phyloP scores from a whole-genome alignment of 148 eudicot species.

The Polygonum aviculare region DNA sequence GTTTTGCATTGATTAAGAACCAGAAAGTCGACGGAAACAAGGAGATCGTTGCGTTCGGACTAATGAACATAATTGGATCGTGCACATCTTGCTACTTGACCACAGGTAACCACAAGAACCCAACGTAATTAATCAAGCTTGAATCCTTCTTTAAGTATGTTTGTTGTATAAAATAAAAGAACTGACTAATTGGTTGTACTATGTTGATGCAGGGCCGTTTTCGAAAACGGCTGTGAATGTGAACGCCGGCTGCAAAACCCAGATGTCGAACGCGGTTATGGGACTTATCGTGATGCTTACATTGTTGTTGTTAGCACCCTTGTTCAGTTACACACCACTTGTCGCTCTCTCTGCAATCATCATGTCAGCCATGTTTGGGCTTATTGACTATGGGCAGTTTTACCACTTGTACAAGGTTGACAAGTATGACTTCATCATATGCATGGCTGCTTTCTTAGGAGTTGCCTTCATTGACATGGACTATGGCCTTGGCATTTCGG shows the following conservation, averaged over 20 bases:
- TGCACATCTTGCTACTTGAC: constrained; percentile 87
- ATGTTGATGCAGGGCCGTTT: constrained; percentile 61
- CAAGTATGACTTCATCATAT: constrained; percentile 73
- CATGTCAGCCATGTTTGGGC: constrained; percentile 82
- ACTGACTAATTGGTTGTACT: background rate
- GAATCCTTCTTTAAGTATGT: too few species aligned
- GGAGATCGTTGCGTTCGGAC: constrained; percentile 90
- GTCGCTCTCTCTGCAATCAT: constrained; percentile 88
- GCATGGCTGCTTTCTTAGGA: constrained; percentile 77
- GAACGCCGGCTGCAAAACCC: constrained; percentile 72
- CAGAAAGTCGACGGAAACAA: constrained; percentile 87
- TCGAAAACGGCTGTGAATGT: constrained; percentile 85
- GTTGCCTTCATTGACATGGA: constrained; percentile 88
- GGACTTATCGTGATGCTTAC: constrained; percentile 61
- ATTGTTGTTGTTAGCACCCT: constrained; percentile 64
- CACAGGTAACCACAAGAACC: constrained; percentile 40
- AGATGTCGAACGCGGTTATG: constrained; percentile 75
- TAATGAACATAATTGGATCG: constrained; percentile 91
- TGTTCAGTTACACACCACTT: constrained; percentile 79
- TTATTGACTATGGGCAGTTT: constrained; percentile 57
- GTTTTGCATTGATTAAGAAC: constrained; percentile 67
- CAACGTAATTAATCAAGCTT: background rate
- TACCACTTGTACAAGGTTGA: constrained; percentile 63
- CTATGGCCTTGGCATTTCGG: constrained; percentile 70
- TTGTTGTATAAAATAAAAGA: too few species aligned